phyloP scores from a whole-genome alignment of 106 monocot species.

The Gastrodia elata region DNA sequence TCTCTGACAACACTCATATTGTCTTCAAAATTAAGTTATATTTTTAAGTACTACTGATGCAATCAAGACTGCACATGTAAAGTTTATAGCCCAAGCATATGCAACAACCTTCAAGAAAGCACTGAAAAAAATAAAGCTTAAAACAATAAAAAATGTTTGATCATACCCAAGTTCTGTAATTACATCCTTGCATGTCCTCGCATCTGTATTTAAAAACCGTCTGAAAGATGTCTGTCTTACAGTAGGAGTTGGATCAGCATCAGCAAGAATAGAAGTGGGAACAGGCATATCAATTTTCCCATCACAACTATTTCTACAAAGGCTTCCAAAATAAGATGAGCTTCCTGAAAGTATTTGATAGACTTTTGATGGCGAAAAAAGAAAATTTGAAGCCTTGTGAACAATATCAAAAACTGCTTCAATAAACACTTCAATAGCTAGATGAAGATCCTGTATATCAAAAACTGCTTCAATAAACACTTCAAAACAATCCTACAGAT shows the following conservation, averaged over 20 bases:
- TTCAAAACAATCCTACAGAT: constrained; percentile 23
- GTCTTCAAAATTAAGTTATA: background rate
- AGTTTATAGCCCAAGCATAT: background rate
- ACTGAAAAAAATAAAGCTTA: background rate
- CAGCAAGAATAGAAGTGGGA: constrained; percentile 59
- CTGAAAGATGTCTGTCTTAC: constrained; percentile 47
- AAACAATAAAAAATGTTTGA: background rate
- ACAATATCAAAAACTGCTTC: constrained; percentile 75
- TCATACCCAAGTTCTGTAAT: constrained; percentile 91
- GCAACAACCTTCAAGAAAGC: background rate
- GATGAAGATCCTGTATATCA: constrained; percentile 82
- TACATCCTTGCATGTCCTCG: constrained; percentile 91
- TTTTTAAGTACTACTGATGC: background rate
- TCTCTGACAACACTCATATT: background rate
- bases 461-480: constrained; percentile 87
- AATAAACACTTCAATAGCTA: constrained; percentile 89
- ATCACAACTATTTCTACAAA: constrained; percentile 7
- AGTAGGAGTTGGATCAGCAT: constrained; percentile 55
- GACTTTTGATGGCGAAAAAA: constrained; percentile 74
- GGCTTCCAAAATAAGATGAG: constrained; percentile 21
- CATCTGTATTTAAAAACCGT: constrained; percentile 86
- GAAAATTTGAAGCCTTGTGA: constrained; percentile 74
- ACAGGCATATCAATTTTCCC: constrained; percentile 26
- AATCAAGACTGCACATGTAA: background rate
- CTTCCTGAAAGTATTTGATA: constrained; percentile 36